Evolutionary conservation across 108 stramenopile genomes (phyloP), one percentile per base, ranked within the genome.

Genomic region (Pseudonitzschia multistriata): DNA sequence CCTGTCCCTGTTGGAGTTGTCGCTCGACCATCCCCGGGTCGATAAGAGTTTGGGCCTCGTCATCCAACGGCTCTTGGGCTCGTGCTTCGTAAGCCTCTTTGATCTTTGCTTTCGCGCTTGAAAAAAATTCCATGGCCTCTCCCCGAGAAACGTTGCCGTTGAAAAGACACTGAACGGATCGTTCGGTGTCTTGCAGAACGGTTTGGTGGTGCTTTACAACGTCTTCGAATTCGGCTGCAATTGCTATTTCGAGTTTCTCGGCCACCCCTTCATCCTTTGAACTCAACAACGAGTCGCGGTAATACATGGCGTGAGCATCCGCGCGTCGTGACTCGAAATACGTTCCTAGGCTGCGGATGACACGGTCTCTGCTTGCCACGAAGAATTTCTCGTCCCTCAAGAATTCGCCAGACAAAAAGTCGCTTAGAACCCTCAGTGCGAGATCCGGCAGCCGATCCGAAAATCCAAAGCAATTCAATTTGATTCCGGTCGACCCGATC

Each of bases 381-480:
- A 94, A 85, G 64, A 84, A 76, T 27, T 47, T 40, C 3, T 72
- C 66, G 49, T 81, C 84, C 45, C 74, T 72, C 21, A 93, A 15
- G 57, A 86, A 90, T 4, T 63, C 57, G 8, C 74, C 76, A 15
- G 75, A 50, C 49, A 76, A 42, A 39, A 76, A 76, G 21, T 70
- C 63, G 17, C 22, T 63, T 15, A 91, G 64, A 25, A 91, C 54
- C 40, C 77, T 83, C 29, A 88, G 15, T 21, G 83, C 87, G 45
- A 91, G 65, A 59, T 91, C 86, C 19, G 84, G 69, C 4, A 91
- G 62, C 7, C 90, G 82, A 71, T 94, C 93, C 3, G 89, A 90
- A 68, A 87, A 94, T 0, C 93, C 93, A 72, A 70, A 66, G 55
- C 81, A 91, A 28, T 63, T 67, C 35, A 94, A 49, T 30, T 81